These are phyloP conservation scores for Mucor circinelloides DNA, from an alignment of 371 early-diverging fungal genomes.

Conservation along the genomic window DNA sequence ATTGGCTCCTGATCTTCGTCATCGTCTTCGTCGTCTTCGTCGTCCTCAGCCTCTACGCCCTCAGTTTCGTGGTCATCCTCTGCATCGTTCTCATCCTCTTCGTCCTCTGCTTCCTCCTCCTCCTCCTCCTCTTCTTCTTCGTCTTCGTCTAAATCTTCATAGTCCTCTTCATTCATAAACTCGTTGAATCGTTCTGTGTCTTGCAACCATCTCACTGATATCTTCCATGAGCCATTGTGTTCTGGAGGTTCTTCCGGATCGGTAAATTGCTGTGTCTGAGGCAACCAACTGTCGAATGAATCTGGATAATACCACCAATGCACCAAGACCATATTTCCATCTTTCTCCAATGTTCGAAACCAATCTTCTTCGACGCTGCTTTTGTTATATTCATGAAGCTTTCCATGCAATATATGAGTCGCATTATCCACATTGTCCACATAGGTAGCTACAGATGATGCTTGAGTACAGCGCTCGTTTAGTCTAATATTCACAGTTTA, in stretches of 20 bases:
- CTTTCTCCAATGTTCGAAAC: slow-evolving; percentile 76
- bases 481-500: slow-evolving; percentile 10
- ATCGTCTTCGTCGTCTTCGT: slow-evolving; percentile 27
- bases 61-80: slow-evolving; percentile 68
- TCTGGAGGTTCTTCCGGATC: slow-evolving; percentile 72
- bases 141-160: slow-evolving; percentile 47
- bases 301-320: slow-evolving; percentile 89
- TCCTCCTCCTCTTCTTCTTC: slow-evolving; percentile 26
- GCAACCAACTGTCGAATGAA: slow-evolving; percentile 81
- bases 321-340: slow-evolving; percentile 65
- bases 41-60: slow-evolving; percentile 22
- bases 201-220: slow-evolving; percentile 74
- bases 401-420: slow-evolving; percentile 68
- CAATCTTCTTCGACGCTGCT: slow-evolving; percentile 62
- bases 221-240: slow-evolving; percentile 70
- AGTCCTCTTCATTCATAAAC: slow-evolving; percentile 83
- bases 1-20: slow-evolving; percentile 13
- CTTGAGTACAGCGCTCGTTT: not conserved
- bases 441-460: slow-evolving; percentile 31
- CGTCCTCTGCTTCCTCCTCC: slow-evolving; percentile 24
- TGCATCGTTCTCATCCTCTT: slow-evolving; percentile 48
- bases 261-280: slow-evolving; percentile 64
- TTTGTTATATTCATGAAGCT: slow-evolving; percentile 39
- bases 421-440: slow-evolving; percentile 49
- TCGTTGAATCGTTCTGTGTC: slow-evolving; percentile 77